A percentile compares a stretch with the other conserved stretches of the same genome.
Conservation (phyloP, 2,329 filamentous ascomycete species). For the Fusarium haematococcum region DNA sequence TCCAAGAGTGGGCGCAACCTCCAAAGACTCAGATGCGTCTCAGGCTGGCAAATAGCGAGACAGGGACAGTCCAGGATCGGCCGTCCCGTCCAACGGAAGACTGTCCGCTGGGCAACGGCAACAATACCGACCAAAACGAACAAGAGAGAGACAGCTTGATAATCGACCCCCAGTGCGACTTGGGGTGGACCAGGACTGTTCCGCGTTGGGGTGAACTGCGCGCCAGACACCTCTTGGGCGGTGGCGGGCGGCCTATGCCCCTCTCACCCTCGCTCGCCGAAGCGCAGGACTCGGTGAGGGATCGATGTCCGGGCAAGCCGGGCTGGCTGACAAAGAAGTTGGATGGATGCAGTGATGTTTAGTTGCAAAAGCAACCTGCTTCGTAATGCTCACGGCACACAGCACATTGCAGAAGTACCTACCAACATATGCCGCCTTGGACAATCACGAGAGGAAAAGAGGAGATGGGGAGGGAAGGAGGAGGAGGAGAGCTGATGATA, state of each 20-base stretch:
- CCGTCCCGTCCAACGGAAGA: conserved; percentile 27
- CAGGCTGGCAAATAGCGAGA: background rate
- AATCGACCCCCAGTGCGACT: conserved; percentile 34
- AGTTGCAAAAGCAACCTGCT: conserved; percentile 33
- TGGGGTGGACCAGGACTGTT: conserved; percentile 39
- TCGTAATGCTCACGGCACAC: conserved; percentile 40
- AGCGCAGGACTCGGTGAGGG: conserved; percentile 40
- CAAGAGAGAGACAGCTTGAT: conserved; percentile 25
- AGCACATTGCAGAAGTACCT: conserved; percentile 6
- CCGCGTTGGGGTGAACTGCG: conserved; percentile 32
- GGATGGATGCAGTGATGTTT: conserved; percentile 22
- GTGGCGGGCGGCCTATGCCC: conserved; percentile 17
- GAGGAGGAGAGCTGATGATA: conserved; percentile 8
- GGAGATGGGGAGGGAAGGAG: conserved; percentile 6
- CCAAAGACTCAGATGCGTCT: conserved; percentile 9
- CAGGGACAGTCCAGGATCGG: conserved; percentile 1
- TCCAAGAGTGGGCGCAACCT: background rate
- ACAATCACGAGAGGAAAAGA: conserved; percentile 2
- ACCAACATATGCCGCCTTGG: conserved; percentile 1
- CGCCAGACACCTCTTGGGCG: conserved; percentile 24
- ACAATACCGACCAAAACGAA: conserved; percentile 37
- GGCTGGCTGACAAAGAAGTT: conserved; percentile 35
- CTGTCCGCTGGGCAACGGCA: conserved; percentile 38
- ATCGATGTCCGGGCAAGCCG: conserved; percentile 40
- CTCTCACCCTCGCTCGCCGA: conserved; percentile 36